Evolutionary conservation across 257 asterid genomes (phyloP), one percentile per base, ranked within the genome.

Genomic region (Thymus quinquecostatus): DNA sequence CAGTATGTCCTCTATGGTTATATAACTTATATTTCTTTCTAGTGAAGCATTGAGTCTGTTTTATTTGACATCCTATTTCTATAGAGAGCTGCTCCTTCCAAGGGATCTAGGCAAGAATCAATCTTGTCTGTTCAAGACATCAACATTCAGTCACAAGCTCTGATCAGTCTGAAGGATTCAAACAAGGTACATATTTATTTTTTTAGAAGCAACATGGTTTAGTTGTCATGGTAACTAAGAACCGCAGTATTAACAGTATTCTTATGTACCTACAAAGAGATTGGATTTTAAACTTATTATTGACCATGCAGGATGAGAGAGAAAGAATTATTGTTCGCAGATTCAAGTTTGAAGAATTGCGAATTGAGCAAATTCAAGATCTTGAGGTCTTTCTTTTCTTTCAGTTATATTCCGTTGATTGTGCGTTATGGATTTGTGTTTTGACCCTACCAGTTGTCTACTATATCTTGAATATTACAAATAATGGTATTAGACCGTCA

Each of bases 311-410:
- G 99, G 98, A 86, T 80, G 98, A 95, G 30, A 85, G 99, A 71
- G 99, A 95, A 82, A 85, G 97, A 79, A 80, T 88, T 48, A 73
- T 95, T 72, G 92, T 92, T 60, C 93, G 97, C 66, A 86, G 96
- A 81, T 87, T 87, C 73, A 95, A 95, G 84, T 95, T 92, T 76
- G 99, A 95, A 83, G 99, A 95, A 76, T 68, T 87, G 63, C 99
- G 97, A 48, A 66, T 87, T 71, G 98, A 95, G 84, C 99, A 95
- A 82, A 89, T 95, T 80, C 99, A 95, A 85, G 99, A 95, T 81
- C 96, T 92, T 54, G 98, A 95, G 99, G 99, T 95, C 76, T 80
- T 73, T 64, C 10, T 69, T 43, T 43, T 58, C 64, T 38, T 66
- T 54, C 55, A 38, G 29, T 30, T 54, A 61, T 57, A 64, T 68